Conservation (phyloP, 2,329 filamentous ascomycete genomes). For the Cercospora brassicicola region DNA sequence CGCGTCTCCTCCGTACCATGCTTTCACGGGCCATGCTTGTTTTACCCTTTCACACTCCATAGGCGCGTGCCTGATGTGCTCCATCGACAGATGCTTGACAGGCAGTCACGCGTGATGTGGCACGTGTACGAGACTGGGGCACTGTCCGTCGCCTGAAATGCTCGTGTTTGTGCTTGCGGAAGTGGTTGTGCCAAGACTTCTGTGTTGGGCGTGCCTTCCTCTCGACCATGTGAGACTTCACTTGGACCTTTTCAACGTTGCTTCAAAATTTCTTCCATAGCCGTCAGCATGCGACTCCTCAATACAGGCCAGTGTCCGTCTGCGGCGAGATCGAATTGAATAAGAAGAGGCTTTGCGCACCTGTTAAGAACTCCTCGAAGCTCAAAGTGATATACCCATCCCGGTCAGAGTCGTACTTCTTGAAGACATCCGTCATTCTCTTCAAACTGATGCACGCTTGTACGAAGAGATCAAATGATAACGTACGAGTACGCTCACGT, state of each 20-base stretch:
- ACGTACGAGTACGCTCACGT: slow-evolving; percentile 42
- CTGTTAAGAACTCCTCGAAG: slow-evolving; percentile 57
- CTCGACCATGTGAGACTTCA: neutral
- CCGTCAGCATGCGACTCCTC: slow-evolving; percentile 29
- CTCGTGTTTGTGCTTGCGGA: neutral
- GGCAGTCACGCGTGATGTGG: neutral
- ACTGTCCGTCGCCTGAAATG: neutral
- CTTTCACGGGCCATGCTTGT: neutral
- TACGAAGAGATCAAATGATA: slow-evolving; percentile 86
- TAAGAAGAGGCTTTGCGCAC: slow-evolving; percentile 56
- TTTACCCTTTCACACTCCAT: neutral
- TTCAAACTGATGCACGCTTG: slow-evolving; percentile 96
- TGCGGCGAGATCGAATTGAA: slow-evolving; percentile 54
- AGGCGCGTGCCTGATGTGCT: neutral
- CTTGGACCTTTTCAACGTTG: slow-evolving; percentile 20
- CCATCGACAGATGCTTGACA: neutral
- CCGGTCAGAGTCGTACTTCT: slow-evolving; percentile 95
- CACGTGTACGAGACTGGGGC: neutral
- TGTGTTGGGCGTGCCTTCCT: neutral
- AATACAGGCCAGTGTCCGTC: slow-evolving; percentile 56
- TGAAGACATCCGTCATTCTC: slow-evolving; percentile 98
- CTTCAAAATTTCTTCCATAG: slow-evolving; percentile 29
- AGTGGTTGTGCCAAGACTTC: neutral
- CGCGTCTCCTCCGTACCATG: neutral
- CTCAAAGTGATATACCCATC: slow-evolving; percentile 74